Conservation (phyloP, 208 protist genomes). For the Strigomonas culicis region DNA sequence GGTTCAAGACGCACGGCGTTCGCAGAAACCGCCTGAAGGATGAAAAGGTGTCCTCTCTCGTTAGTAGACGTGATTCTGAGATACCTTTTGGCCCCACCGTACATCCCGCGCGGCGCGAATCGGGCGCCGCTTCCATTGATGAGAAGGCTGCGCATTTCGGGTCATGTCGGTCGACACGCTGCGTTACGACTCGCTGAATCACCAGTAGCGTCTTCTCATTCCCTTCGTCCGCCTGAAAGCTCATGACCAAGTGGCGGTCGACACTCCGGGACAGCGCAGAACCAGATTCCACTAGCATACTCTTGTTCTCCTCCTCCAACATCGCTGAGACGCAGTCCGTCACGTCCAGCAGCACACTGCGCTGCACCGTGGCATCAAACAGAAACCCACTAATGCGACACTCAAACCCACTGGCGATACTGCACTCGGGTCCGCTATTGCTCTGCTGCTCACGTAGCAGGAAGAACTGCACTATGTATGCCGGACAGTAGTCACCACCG, state of each 20-base stretch:
- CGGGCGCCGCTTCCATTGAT: background rate
- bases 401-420: conserved; percentile 59
- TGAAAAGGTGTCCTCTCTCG: background rate
- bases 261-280: background rate
- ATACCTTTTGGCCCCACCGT: background rate
- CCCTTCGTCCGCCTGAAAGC: background rate
- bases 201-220: background rate
- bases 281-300: background rate
- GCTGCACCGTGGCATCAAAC: conserved; percentile 23
- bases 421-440: conserved; percentile 14
- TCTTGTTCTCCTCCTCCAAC: background rate
- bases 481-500: background rate
- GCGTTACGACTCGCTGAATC: background rate
- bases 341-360: conserved; percentile 10
- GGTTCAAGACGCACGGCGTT: background rate
- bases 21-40: background rate
- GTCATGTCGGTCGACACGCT: background rate
- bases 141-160: background rate
- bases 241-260: conserved; percentile 1
- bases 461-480: conserved; percentile 69
- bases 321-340: background rate
- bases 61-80: background rate
- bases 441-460: conserved; percentile 24
- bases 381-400: conserved; percentile 71
- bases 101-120: background rate